Conservation (phyloP, 2,329 filamentous ascomycete genomes). For the Ophiostoma novo-ulmi region DNA sequence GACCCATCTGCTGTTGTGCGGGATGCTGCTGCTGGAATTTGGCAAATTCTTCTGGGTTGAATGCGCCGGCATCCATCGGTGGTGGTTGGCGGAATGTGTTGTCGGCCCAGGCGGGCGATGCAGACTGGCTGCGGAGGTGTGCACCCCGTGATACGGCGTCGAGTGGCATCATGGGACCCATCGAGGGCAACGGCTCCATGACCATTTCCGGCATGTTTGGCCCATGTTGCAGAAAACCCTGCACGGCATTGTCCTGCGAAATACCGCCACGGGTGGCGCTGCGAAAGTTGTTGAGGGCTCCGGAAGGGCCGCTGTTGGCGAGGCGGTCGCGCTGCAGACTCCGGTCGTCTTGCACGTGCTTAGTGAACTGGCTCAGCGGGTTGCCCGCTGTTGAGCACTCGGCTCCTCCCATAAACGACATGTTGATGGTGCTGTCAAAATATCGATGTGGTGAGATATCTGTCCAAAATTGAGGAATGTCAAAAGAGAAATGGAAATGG, state of each 20-base stretch:
- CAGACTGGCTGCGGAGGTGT: constrained; percentile 50
- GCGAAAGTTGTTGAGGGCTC: constrained; percentile 65
- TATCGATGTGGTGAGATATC: not conserved
- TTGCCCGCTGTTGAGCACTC: constrained; percentile 97
- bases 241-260: constrained; percentile 85
- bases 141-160: constrained; percentile 43
- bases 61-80: constrained; percentile 64
- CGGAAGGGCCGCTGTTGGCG: constrained; percentile 46
- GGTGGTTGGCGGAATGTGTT: constrained; percentile 54
- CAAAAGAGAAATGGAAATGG: not conserved
- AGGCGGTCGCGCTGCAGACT: constrained; percentile 87
- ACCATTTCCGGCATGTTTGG: constrained; percentile 53
- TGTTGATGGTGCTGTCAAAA: constrained; percentile 36
- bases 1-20: constrained; percentile 27
- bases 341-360: constrained; percentile 95
- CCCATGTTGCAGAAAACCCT: constrained; percentile 81
- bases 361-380: constrained; percentile 93
- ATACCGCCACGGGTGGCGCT: constrained; percentile 62
- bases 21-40: constrained; percentile 70
- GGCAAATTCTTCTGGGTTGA: constrained; percentile 77
- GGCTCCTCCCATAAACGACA: constrained; percentile 94
- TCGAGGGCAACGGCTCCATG: constrained; percentile 42
- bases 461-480: not conserved
- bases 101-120: constrained; percentile 51
- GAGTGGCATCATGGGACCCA: constrained; percentile 40